phyloP scores from a whole-genome alignment of 2,329 filamentous ascomycete genomes.

The Dothidotthia symphoricarpi region DNA sequence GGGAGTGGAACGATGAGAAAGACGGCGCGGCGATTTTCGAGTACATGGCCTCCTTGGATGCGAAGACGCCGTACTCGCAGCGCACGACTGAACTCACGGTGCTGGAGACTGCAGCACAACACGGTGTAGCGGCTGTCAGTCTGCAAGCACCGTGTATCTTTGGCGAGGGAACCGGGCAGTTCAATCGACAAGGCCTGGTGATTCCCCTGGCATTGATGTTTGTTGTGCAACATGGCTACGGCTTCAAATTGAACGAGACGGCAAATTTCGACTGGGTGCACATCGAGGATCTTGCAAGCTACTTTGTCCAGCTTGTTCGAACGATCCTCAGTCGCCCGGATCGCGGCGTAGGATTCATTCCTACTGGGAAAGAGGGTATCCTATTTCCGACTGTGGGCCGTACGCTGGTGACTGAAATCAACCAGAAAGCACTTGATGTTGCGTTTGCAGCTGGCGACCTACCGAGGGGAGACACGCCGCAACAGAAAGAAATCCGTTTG shows the following conservation, averaged over 20 bases:
- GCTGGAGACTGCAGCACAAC: constrained; percentile 7
- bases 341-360: constrained; percentile 13
- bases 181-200: constrained; percentile 13
- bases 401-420: constrained; percentile 13
- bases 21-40: constrained; percentile 10
- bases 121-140: constrained; percentile 15
- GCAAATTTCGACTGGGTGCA: constrained; percentile 23
- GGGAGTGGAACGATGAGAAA: constrained; percentile 16
- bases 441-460: constrained; percentile 16
- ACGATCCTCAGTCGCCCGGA: constrained; percentile 16
- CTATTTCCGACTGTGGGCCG: constrained; percentile 14
- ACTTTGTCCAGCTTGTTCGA: constrained; percentile 13
- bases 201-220: constrained; percentile 15
- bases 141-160: constrained; percentile 17
- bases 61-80: constrained; percentile 10
- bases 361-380: constrained; percentile 13
- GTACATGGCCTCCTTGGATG: constrained; percentile 9
- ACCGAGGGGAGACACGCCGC: constrained; percentile 12
- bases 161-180: constrained; percentile 16
- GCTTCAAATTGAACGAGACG: constrained; percentile 17
- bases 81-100: constrained; percentile 14
- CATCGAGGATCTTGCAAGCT: constrained; percentile 14
- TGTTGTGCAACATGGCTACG: constrained; percentile 17
- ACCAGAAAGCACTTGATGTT: constrained; percentile 10
- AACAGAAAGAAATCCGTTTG: constrained; percentile 13